A percentile compares a stretch with the other conserved stretches of the same genome.
phyloP scores from a whole-genome alignment of 768 basidiomycete genomes.

The Lyophyllum decastes region DNA sequence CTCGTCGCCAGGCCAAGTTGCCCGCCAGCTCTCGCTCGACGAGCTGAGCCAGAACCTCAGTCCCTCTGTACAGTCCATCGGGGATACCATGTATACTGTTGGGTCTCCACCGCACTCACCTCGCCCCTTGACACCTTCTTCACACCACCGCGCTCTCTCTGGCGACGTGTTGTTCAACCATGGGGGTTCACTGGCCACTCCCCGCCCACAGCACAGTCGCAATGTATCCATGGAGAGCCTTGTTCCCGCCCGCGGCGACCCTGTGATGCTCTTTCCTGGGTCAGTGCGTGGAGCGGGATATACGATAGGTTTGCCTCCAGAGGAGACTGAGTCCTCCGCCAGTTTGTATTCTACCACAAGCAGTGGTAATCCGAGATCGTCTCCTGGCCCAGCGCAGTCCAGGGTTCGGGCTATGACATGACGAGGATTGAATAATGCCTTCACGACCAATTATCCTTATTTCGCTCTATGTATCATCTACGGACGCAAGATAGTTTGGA shows the following conservation, averaged over 20 bases:
- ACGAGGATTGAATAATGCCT: no score
- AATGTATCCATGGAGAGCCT: conserved; percentile 26
- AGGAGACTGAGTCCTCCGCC: conserved; percentile 1
- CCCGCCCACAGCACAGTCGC: conserved; percentile 12
- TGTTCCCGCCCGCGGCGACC: conserved; percentile 21
- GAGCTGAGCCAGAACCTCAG: not conserved
- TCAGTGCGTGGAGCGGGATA: conserved; percentile 38
- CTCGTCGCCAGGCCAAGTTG: not conserved
- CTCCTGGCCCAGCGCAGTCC: not conserved
- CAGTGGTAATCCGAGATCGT: not conserved
- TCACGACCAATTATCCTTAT: not conserved
- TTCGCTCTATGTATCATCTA: not conserved
- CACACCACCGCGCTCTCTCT: conserved; percentile 15
- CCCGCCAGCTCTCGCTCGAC: conserved; percentile 5
- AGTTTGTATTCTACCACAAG: conserved; percentile 1
- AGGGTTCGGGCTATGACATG: no score
- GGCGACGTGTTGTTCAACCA: conserved; percentile 13
- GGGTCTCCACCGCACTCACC: conserved; percentile 10
- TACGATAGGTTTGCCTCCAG: not conserved
- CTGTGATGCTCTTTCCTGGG: conserved; percentile 35
- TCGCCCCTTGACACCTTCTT: conserved; percentile 8
- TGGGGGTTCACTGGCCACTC: conserved; percentile 9
- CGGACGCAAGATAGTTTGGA: no score
- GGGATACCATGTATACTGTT: not conserved
- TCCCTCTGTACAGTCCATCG: not conserved